Percentiles rank a stretch among this genome's conserved stretches.
Evolutionary conservation across 2,329 filamentous ascomycete species (phyloP).

Genomic region (Diplodia scrobiculata): DNA sequence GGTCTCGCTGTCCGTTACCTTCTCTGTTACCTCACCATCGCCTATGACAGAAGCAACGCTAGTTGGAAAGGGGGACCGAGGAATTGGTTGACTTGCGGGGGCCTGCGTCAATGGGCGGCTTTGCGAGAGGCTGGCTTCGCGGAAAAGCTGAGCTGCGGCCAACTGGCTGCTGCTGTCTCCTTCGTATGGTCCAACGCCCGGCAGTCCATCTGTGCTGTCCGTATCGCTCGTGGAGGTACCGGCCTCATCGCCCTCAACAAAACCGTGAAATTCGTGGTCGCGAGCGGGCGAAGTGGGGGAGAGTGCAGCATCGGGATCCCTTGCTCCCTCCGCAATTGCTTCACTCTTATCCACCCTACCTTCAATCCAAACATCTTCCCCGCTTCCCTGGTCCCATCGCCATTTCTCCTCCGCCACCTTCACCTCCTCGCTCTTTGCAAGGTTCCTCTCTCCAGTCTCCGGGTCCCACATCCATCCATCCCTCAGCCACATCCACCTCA

Average conservation of each 20-base stretch:
- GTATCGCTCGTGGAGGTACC: too few relatives aligned
- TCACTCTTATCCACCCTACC: constrained; percentile 34
- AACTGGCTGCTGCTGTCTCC: neutral
- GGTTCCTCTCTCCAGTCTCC: constrained; percentile 63
- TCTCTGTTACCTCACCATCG: neutral
- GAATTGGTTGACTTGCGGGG: neutral
- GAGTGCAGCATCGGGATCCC: neutral
- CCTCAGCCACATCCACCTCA: constrained; percentile 89
- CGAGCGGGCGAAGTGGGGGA: neutral
- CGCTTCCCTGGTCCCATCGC: constrained; percentile 59
- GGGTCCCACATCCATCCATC: constrained; percentile 84
- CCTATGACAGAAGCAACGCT: neutral
- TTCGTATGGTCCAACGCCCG: neutral
- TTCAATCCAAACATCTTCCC: constrained; percentile 57
- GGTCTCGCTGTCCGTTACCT: neutral
- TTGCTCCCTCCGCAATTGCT: constrained; percentile 13
- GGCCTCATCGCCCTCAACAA: constrained; percentile 1
- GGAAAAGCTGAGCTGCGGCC: neutral
- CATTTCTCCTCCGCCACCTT: constrained; percentile 39
- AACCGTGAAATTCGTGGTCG: neutral
- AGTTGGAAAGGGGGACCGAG: neutral
- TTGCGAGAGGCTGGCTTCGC: neutral
- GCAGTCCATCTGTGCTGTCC: neutral
- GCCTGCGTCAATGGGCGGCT: neutral
- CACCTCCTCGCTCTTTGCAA: constrained; percentile 51